Conservation (phyloP, 2,329 filamentous ascomycete species). For the Fusarium penzigii region DNA sequence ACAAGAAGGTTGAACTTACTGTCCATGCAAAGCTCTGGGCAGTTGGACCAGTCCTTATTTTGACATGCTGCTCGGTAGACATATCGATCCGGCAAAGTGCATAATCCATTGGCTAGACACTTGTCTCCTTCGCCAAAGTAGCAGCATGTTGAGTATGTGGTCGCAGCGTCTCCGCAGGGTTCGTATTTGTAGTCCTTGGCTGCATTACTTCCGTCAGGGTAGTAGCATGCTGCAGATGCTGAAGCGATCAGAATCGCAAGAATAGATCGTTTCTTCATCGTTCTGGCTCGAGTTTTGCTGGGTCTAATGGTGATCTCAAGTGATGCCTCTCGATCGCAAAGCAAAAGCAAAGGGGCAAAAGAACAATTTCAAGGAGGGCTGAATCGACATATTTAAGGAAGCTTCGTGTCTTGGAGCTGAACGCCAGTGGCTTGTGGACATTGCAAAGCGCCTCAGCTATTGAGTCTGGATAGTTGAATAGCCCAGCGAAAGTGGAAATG, state of each 20-base stretch:
- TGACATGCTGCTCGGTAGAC: conserved; percentile 24
- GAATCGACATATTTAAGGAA: conserved; percentile 1
- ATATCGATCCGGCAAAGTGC: conserved; percentile 9
- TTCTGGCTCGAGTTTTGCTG: background rate
- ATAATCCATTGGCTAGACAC: conserved; percentile 23
- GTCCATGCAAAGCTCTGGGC: conserved; percentile 21
- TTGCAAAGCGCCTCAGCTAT: background rate
- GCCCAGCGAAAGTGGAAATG: background rate
- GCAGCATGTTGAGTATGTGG: conserved; percentile 21
- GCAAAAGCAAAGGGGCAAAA: background rate
- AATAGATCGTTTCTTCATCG: conserved; percentile 6
- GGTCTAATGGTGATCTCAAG: background rate
- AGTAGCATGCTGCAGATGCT: conserved; percentile 19
- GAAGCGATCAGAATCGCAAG: background rate
- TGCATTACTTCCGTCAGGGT: conserved; percentile 21
- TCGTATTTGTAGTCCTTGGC: conserved; percentile 24
- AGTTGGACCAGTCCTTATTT: conserved; percentile 25
- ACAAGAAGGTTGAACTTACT: conserved; percentile 2
- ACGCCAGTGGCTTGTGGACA: conserved; percentile 15
- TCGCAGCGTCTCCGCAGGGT: conserved; percentile 17
- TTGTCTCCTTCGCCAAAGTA: conserved; percentile 25
- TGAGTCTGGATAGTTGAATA: background rate
- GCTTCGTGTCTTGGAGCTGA: conserved; percentile 11
- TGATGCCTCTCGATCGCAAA: background rate
- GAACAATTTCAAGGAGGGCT: background rate